Conservation (phyloP, 2,329 filamentous ascomycete species). For the Lachnellula willkommii region DNA sequence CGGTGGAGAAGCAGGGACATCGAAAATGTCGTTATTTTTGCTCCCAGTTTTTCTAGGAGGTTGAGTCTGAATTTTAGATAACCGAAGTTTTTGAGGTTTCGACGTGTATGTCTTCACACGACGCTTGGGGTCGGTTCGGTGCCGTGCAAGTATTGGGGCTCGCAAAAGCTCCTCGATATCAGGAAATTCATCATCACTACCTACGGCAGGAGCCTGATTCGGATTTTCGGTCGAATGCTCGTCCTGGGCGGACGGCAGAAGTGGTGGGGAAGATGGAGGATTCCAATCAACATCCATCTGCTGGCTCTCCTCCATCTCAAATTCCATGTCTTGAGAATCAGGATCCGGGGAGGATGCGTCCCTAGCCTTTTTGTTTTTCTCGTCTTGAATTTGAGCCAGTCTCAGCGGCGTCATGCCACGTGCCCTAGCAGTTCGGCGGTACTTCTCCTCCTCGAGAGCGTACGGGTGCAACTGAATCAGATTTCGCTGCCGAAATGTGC, state of each 20-base stretch:
- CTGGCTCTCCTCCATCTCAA: slow-evolving; percentile 21
- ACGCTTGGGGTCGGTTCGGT: not conserved
- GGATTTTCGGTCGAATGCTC: not conserved
- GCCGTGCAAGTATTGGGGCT: not conserved
- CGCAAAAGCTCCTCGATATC: slow-evolving; percentile 25
- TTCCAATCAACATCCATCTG: slow-evolving; percentile 21
- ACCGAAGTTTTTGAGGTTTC: slow-evolving; percentile 24
- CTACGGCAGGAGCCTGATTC: not conserved
- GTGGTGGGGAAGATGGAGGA: slow-evolving; percentile 11
- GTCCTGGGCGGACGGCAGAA: not conserved
- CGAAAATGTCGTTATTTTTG: slow-evolving; percentile 24
- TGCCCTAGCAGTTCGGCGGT: slow-evolving; percentile 26
- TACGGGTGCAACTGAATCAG: slow-evolving; percentile 32
- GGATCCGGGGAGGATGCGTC: slow-evolving; percentile 8
- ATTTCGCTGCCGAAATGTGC: slow-evolving; percentile 27
- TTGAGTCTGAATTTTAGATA: slow-evolving; percentile 21
- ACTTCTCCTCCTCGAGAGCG: slow-evolving; percentile 29
- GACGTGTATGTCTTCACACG: slow-evolving; percentile 18
- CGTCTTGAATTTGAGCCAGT: slow-evolving; percentile 22
- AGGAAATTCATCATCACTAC: slow-evolving; percentile 29
- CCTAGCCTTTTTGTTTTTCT: slow-evolving; percentile 8
- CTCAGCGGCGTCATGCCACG: slow-evolving; percentile 27
- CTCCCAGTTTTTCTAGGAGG: not conserved
- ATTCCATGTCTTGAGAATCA: slow-evolving; percentile 24
- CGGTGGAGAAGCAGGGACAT: slow-evolving; percentile 38